phyloP scores from a whole-genome alignment of 257 asterid species.

The Hygrophila difformis region DNA sequence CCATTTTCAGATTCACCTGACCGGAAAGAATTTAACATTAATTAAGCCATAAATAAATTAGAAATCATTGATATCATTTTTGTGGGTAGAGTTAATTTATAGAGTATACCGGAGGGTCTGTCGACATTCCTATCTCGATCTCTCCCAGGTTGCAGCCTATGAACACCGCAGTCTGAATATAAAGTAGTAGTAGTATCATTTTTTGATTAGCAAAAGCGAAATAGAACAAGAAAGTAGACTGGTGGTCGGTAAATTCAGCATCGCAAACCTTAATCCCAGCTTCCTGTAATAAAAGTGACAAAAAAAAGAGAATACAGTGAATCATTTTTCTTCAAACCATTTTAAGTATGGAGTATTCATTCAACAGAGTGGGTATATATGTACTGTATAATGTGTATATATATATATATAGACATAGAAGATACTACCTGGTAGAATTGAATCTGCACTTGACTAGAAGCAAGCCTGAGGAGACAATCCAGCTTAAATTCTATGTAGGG shows the following conservation, averaged over 20 bases:
- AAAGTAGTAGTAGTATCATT: too few species aligned
- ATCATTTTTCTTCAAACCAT: too few species aligned
- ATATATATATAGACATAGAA: too few species aligned
- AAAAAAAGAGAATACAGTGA: too few species aligned
- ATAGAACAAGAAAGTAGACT: not conserved
- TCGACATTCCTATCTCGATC: conserved; percentile 61
- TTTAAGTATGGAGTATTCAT: too few species aligned
- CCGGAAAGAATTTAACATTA: too few species aligned
- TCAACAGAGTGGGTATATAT: not conserved
- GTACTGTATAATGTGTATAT: not conserved
- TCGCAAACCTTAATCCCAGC: conserved; percentile 63
- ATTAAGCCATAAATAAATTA: too few species aligned
- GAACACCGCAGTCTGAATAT: conserved; percentile 37
- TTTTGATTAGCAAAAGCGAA: not conserved
- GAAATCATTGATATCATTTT: too few species aligned
- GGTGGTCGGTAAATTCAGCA: too few species aligned
- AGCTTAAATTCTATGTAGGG: conserved; percentile 37
- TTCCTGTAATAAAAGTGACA: conserved; percentile 51
- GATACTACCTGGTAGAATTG: conserved; percentile 66
- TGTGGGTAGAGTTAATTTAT: too few species aligned
- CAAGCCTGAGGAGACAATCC: conserved; percentile 20
- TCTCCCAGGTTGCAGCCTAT: conserved; percentile 68
- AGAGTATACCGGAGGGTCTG: conserved; percentile 35
- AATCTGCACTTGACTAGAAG: conserved; percentile 33
- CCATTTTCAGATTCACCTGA: too few species aligned